Evolutionary conservation across 2,329 filamentous ascomycete genomes (phyloP).

Genomic region (Stagonosporopsis vannaccii): DNA sequence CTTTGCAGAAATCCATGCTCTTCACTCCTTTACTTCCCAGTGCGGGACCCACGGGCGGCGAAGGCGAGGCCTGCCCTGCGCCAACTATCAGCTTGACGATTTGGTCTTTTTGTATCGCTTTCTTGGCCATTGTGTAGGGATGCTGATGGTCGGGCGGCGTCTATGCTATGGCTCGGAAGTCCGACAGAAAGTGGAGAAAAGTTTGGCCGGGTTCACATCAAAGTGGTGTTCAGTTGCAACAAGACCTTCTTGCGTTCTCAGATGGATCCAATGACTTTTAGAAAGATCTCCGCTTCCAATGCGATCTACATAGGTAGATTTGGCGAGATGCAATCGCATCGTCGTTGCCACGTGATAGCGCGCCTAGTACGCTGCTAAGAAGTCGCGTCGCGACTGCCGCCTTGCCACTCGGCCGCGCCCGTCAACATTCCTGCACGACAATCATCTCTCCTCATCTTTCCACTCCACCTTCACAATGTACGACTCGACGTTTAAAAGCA

Average conservation of each 20-base stretch:
- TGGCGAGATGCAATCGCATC: not conserved
- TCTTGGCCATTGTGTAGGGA: slow-evolving; percentile 43
- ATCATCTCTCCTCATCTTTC: not conserved
- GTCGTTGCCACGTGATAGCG: slow-evolving; percentile 11
- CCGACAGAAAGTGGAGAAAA: slow-evolving; percentile 2
- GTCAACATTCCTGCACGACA: slow-evolving; percentile 11
- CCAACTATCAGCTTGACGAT: slow-evolving; percentile 98
- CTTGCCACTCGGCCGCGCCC: slow-evolving; percentile 12
- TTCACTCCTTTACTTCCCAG: slow-evolving; percentile 98
- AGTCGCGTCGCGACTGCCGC: slow-evolving; percentile 13
- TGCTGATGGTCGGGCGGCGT: slow-evolving; percentile 6
- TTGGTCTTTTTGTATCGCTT: slow-evolving; percentile 48
- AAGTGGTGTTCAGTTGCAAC: not conserved
- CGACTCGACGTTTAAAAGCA: not conserved
- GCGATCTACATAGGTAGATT: not conserved
- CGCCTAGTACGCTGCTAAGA: slow-evolving; percentile 6
- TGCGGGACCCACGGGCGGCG: slow-evolving; percentile 94
- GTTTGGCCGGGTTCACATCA: slow-evolving; percentile 2
- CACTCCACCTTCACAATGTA: slow-evolving; percentile 8
- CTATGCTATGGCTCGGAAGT: slow-evolving; percentile 20
- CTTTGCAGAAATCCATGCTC: slow-evolving; percentile 99
- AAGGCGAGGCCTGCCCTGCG: slow-evolving; percentile 91
- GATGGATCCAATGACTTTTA: not conserved
- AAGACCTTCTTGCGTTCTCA: not conserved
- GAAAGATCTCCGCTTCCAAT: not conserved